Evolutionary conservation across 441 rosid species (phyloP).

Genomic region (Gossypium davidsonii): DNA sequence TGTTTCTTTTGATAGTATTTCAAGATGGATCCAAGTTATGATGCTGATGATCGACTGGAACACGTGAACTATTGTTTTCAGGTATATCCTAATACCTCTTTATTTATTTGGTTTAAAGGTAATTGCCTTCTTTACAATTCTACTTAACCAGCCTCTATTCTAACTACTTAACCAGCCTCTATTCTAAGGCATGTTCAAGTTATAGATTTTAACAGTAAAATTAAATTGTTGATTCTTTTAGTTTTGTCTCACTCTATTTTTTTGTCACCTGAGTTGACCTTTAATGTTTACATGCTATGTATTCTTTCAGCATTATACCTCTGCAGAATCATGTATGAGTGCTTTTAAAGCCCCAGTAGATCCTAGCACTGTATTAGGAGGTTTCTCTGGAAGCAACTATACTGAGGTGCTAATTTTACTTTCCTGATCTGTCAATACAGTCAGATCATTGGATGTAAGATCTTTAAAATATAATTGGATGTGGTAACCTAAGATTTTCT

Average conservation of each 20-base stretch:
- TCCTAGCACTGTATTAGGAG: conserved; percentile 94
- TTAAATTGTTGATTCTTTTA: neutral
- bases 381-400: conserved; percentile 79
- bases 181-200: neutral
- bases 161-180: neutral
- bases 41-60: conserved; percentile 68
- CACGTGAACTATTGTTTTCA: conserved; percentile 89
- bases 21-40: conserved; percentile 83
- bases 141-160: neutral
- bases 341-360: conserved; percentile 97
- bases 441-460: conserved; percentile 18
- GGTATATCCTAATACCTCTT: conserved; percentile 39
- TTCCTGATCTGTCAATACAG: conserved; percentile 15
- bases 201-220: neutral
- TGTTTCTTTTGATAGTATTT: conserved; percentile 55
- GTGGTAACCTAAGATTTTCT: conserved; percentile 22
- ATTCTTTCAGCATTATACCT: conserved; percentile 75
- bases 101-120: conserved; percentile 13
- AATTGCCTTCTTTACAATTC: neutral
- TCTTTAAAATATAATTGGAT: conserved; percentile 23
- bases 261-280: neutral
- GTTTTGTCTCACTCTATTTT: neutral
- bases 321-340: conserved; percentile 86
- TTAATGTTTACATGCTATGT: conserved; percentile 9
- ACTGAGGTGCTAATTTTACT: conserved; percentile 56